Evolutionary conservation across 495 filamentous ascomycete genomes (phyloP).

Genomic region (Daldinia concentrica): DNA sequence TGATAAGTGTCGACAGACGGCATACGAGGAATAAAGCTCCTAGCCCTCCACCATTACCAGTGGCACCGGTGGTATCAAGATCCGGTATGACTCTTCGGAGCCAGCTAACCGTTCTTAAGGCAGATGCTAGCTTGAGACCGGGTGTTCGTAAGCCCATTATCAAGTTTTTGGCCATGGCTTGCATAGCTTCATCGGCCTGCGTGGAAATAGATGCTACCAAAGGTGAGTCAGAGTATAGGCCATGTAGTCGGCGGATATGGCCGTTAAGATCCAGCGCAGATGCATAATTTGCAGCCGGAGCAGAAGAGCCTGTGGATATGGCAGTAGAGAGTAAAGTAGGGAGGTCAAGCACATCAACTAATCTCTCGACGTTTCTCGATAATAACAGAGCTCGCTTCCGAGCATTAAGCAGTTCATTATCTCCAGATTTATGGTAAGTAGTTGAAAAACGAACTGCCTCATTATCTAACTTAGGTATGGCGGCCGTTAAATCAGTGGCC

Average conservation of each 20-base stretch:
- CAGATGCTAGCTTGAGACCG: conserved; percentile 86
- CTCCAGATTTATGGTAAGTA: conserved; percentile 79
- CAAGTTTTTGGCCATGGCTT: conserved; percentile 85
- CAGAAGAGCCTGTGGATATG: conserved; percentile 55
- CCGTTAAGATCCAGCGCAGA: conserved; percentile 90
- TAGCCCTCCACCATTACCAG: conserved; percentile 60
- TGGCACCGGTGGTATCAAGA: conserved; percentile 62
- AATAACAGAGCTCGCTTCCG: conserved; percentile 87
- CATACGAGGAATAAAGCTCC: conserved; percentile 90
- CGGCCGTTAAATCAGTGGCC: conserved; percentile 70
- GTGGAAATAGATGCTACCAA: conserved; percentile 75
- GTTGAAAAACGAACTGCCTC: conserved; percentile 81
- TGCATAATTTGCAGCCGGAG: conserved; percentile 72
- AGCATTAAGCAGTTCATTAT: conserved; percentile 73
- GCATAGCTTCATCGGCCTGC: conserved; percentile 90
- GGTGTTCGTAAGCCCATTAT: conserved; percentile 79
- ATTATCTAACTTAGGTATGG: conserved; percentile 81
- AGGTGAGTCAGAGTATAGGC: conserved; percentile 80
- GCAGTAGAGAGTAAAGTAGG: conserved; percentile 81
- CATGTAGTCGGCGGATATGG: conserved; percentile 89
- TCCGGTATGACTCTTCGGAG: conserved; percentile 87
- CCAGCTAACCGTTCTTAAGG: conserved; percentile 92
- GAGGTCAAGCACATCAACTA: conserved; percentile 91
- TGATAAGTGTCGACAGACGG: conserved; percentile 78
- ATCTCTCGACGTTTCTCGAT: conserved; percentile 83